Base-by-base conservation (phyloP, 2,329 filamentous ascomycete species). In the Penicillium hesseltinei region DNA sequence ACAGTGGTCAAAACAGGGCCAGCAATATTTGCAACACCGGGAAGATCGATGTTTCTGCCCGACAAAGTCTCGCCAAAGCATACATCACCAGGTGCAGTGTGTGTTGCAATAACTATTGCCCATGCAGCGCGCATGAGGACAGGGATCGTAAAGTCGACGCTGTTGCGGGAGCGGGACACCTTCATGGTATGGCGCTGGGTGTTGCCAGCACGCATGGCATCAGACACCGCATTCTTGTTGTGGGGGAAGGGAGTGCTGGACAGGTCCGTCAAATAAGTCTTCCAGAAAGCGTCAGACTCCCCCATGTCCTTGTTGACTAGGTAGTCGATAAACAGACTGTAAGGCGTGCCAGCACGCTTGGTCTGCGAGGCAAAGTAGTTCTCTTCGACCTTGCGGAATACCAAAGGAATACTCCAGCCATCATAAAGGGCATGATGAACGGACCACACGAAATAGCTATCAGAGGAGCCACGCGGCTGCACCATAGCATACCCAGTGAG, bases 21-120 rank as follows among this genome's bases (percentile, higher is more conserved):
- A 11, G 81, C 75, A 2, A 81, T 77, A 3, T 78, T 72, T 2
- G 79, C 73, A 11, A 84, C 78, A 0, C 77, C 75, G 2, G 74
- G 69, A 0, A 85, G 71, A 1, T 80, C 77, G 4, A 79, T 74
- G 58, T 85, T 82, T 15, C 83, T 75, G 2, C 83, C 83, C 0
- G 81, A 81, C 4, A 81, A 68, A 0, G 84, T 75, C 54, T 83
- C 81, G 1, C 82, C 83, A 58, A 84, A 85, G 31, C 78, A 81
- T 0, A 84, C 76, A 40, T 82, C 78, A 3, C 73, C 71, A 0
- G 72, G 69, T 0, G 76, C 76, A 1, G 81, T 81, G 60, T 82
- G 83, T 4, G 69, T 70, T 2, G 77, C 73, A 4, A 85, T 65
- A 0, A 82, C 74, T 21, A 84, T 71, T 1, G 77, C 79, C 83